Evolutionary conservation across 306 rosid genomes (phyloP), one percentile per base, ranked within the genome.

Genomic region (Gillenia trifoliata): DNA sequence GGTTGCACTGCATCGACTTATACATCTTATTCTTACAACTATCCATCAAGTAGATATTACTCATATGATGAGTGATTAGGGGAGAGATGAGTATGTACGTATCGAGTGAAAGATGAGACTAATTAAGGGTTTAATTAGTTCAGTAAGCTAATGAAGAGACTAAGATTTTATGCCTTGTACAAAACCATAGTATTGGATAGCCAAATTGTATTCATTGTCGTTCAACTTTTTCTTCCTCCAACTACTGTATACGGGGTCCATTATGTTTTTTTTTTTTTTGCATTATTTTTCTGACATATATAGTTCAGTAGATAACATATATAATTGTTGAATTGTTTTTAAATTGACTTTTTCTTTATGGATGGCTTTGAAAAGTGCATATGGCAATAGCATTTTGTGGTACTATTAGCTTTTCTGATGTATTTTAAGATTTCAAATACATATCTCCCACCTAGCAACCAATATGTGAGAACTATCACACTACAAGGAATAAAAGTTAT

Each of bases 191-290:
- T 5, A 16, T 15, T 45, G 20, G 50, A 45, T 45, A 19, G 26
- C 31, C 33, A 66, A 49, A 29, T 23, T 40, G 12, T 10, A 4
- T 70, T 29, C 20, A 30, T 29, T 49, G 26, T 30, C 33, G 45
- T 26, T 57, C 68, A 16, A 17, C 26, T 56, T 50, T 61, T 64
- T 62, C 11, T 45, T 41, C 50, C 74, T 67, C 77, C 68, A 71
- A 80, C 71, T 34, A 40, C 63, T 80, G 77, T 78, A 78, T 63
- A 77, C 78, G 84, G 86, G 77, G 81, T 84, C 89, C 85, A 81
- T 84, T 56, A 41, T 79, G 50, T 16, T 45, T 41, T 41, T 41
- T 41, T 3, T 1, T 45, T 45, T 45, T 45, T 43, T 43, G 86
- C 86, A 86, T 81, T 88, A 81, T 86, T 62, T 45, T 89, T 82